Percentiles rank a stretch among this genome's conserved stretches.
Evolutionary conservation across 306 rosid species (phyloP).

Genomic region (Clitoria ternatea): DNA sequence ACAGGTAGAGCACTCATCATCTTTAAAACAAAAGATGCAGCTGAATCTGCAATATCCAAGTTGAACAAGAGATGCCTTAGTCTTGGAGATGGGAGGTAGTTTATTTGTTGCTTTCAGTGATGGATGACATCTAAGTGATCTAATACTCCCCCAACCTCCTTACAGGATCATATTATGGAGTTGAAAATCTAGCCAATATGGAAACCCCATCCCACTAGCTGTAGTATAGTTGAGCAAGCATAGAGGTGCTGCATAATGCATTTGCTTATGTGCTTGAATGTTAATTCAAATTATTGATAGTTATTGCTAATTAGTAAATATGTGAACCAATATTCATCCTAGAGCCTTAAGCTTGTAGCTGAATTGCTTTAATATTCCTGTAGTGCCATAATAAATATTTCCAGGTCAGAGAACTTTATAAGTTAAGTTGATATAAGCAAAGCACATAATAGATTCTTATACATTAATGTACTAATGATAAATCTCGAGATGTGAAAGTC

Average conservation of each 20-base stretch:
- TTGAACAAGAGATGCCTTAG: constrained; percentile 46
- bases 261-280: neutral
- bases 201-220: neutral
- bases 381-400: neutral
- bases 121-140: neutral
- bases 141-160: neutral
- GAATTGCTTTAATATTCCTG: neutral
- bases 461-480: neutral
- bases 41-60: constrained; percentile 35
- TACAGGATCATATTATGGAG: neutral
- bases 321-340: neutral
- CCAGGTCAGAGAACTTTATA: neutral
- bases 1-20: constrained; percentile 67
- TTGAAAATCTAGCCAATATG: neutral
- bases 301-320: no score
- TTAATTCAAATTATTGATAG: neutral
- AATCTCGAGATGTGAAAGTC: neutral
- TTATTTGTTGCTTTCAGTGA: constrained; percentile 1
- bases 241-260: neutral
- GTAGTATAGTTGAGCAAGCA: neutral
- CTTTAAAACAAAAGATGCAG: constrained; percentile 49
- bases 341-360: neutral
- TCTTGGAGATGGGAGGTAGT: constrained; percentile 55
- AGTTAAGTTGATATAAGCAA: neutral
- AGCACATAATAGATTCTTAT: neutral